Conservation (phyloP, 176 grass and related monocot genomes). For the Poa annua region DNA sequence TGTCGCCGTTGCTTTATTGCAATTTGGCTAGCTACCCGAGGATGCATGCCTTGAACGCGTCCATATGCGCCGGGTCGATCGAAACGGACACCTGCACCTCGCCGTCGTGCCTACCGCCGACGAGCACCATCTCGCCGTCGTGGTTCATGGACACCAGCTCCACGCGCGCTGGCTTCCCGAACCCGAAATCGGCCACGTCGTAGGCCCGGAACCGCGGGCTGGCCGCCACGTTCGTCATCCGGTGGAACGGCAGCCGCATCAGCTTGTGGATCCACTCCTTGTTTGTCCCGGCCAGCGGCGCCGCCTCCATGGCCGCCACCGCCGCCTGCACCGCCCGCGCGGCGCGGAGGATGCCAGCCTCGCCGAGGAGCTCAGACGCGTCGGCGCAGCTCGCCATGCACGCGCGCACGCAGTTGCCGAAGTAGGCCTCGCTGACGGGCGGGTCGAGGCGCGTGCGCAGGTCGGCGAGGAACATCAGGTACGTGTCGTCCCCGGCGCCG, state of each 20-base stretch:
- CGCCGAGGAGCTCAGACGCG: slow-evolving; percentile 14
- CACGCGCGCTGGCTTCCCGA: slow-evolving; percentile 47
- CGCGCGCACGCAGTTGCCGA: slow-evolving; percentile 49
- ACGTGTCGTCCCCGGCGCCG: slow-evolving; percentile 9
- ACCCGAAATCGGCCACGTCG: slow-evolving; percentile 57
- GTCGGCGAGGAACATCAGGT: slow-evolving; percentile 37
- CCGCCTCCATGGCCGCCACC: slow-evolving; percentile 45
- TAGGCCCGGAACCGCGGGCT: slow-evolving; percentile 58
- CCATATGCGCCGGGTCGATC: slow-evolving; percentile 42
- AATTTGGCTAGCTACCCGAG: not conserved
- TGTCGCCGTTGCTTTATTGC: not conserved
- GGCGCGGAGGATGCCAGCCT: slow-evolving; percentile 19
- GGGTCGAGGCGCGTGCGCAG: slow-evolving; percentile 36
- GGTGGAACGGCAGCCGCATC: slow-evolving; percentile 21
- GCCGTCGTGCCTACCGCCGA: slow-evolving; percentile 20
- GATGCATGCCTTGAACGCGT: slow-evolving; percentile 44
- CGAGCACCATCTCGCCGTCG: slow-evolving; percentile 60
- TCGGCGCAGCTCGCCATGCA: slow-evolving; percentile 25
- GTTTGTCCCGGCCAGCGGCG: slow-evolving; percentile 5
- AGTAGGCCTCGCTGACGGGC: slow-evolving; percentile 36
- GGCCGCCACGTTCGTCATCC: slow-evolving; percentile 47
- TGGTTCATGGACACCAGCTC: slow-evolving; percentile 63
- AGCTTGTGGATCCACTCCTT: slow-evolving; percentile 29
- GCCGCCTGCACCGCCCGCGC: slow-evolving; percentile 39
- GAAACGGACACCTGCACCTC: slow-evolving; percentile 55